These are phyloP conservation scores for Ceratorhiza oryzae-sativae DNA, from an alignment of 1,284 basidiomycete species.

Conservation along the genomic window DNA sequence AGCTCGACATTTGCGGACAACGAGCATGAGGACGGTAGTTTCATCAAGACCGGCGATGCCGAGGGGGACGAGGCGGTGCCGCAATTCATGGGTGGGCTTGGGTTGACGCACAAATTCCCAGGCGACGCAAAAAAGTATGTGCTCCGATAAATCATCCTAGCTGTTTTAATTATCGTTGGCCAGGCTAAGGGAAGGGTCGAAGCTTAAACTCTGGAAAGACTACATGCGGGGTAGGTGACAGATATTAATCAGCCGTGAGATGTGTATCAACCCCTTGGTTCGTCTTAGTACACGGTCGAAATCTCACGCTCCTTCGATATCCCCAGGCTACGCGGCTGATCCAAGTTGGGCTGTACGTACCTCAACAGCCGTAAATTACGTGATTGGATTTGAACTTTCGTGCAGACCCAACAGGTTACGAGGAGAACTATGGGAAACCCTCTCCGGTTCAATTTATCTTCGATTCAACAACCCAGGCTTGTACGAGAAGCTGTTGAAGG, in stretches of 20 bases:
- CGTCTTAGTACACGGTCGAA: slow-evolving; percentile 77
- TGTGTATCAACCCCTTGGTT: slow-evolving; percentile 6
- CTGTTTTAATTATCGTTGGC: slow-evolving; percentile 13
- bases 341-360: slow-evolving; percentile 82
- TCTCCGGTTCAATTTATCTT: slow-evolving; percentile 92
- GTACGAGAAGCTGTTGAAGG: slow-evolving; percentile 81
- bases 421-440: slow-evolving; percentile 98
- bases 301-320: slow-evolving; percentile 91
- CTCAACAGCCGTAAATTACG: background rate
- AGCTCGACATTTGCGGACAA: slow-evolving; percentile 63
- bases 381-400: background rate
- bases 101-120: slow-evolving; percentile 88
- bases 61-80: slow-evolving; percentile 64
- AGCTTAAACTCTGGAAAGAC: slow-evolving; percentile 95
- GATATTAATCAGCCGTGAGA: slow-evolving; percentile 1
- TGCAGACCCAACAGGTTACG: slow-evolving; percentile 82
- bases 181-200: slow-evolving; percentile 93
- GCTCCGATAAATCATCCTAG: background rate
- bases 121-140: slow-evolving; percentile 90
- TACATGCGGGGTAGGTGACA: slow-evolving; percentile 75
- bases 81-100: slow-evolving; percentile 83
- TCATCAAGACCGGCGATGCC: slow-evolving; percentile 53
- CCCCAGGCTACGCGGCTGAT: slow-evolving; percentile 96
- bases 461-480: slow-evolving; percentile 88
- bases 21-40: slow-evolving; percentile 69